Evolutionary conservation across 2,329 filamentous ascomycete genomes (phyloP), one percentile per base, ranked within the genome.

Genomic region (Talaromyces sp.): DNA sequence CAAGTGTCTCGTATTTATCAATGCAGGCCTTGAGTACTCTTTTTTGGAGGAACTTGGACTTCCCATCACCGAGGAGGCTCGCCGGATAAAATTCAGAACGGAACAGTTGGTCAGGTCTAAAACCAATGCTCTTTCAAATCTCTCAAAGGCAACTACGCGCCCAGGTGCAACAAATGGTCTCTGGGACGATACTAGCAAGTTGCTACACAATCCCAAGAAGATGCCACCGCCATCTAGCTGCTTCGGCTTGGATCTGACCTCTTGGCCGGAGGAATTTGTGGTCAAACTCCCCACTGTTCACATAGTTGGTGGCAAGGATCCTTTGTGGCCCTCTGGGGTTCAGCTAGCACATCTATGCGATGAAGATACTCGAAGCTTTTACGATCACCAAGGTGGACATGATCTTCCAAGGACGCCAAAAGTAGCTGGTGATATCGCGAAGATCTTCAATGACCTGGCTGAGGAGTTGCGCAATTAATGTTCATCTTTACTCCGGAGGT

Each of bases 241-340:
- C 50, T 56, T 56, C 17, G 50, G 50, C 3, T 35, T 56, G n/a
- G 50, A 56, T 56, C 15, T 56, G 50, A 56, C 50, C 17, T n/a
- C 27, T 56, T 56, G 22, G 27, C 50, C 50, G 31, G n/a, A 56
- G 27, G 50, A 56, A 35, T 56, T 56, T 10, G 50, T 56, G 15
- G 76, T 81, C 39, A 50, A 63, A 6, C 72, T 81, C 11, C 79
- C 78, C 0, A 80, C 78, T 4, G 78, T 79, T n/a, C 79, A 81
- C 73, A 71, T 81, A 6, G 78, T 78, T 47, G 79, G 79, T 2
- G 59, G 62, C 1, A 79, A 75, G 63, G 79, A 81, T 70, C 79
- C 79, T 10, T 68, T 77, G 37, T 78, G 72, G 67, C 68, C 70
- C 1, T 73, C 78, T 6, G 72, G 76, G 0, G 64, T 80, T 59